phyloP scores from a whole-genome alignment of 2,329 filamentous ascomycete species.

The Calonectria pseudoreteaudii region DNA sequence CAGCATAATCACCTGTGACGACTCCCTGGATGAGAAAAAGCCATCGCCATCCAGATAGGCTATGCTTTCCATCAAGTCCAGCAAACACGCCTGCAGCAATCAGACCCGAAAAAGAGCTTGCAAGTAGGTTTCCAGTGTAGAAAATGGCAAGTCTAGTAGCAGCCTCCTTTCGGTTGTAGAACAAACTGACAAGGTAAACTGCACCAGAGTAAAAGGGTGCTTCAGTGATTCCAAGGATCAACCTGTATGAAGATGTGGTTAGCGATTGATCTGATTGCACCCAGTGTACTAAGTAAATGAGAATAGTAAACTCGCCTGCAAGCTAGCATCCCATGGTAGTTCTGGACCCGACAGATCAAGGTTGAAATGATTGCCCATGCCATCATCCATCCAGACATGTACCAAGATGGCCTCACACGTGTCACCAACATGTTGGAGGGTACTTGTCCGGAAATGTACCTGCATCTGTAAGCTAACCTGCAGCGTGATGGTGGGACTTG shows the following conservation, averaged over 20 bases:
- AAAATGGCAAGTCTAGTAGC: slow-evolving; percentile 57
- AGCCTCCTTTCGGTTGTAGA: slow-evolving; percentile 65
- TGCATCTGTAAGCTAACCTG: not conserved
- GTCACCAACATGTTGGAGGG: slow-evolving; percentile 57
- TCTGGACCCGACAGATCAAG: slow-evolving; percentile 53
- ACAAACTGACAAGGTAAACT: slow-evolving; percentile 60
- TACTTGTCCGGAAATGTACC: slow-evolving; percentile 47
- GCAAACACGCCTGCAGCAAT: slow-evolving; percentile 58
- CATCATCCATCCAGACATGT: slow-evolving; percentile 53
- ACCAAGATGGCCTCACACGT: slow-evolving; percentile 56
- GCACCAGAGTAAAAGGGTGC: slow-evolving; percentile 54
- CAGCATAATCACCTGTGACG: not conserved
- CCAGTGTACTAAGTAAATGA: accelerated
- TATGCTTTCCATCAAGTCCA: slow-evolving; percentile 40
- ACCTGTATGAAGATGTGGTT: slow-evolving; percentile 45
- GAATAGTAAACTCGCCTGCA: slow-evolving; percentile 51
- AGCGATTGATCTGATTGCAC: not conserved
- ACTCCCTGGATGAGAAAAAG: slow-evolving; percentile 12
- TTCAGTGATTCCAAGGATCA: slow-evolving; percentile 56
- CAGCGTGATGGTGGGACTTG: not conserved
- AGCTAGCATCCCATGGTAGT: slow-evolving; percentile 56
- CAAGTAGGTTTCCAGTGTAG: slow-evolving; percentile 54
- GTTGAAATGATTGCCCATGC: slow-evolving; percentile 56
- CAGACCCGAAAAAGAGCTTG: slow-evolving; percentile 56
- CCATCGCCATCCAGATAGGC: slow-evolving; percentile 47